Conservation (phyloP, 345 rosid species). For the Moricandia arvensis region DNA sequence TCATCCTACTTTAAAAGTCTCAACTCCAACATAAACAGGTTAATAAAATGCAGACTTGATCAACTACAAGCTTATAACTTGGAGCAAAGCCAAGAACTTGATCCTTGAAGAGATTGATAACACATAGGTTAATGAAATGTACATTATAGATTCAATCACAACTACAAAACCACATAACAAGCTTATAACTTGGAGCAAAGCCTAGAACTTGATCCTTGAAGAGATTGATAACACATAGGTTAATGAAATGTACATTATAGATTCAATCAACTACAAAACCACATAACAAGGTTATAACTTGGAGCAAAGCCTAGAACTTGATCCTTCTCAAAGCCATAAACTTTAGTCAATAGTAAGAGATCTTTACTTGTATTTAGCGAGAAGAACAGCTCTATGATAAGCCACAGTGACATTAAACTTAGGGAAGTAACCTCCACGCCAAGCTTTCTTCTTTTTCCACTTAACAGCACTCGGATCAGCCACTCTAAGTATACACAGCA, state of each 20-base stretch:
- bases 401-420: conserved; percentile 79
- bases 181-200: too few species aligned
- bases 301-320: not conserved
- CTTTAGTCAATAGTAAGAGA: not conserved
- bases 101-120: too few species aligned
- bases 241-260: not conserved
- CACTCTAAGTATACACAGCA: conserved; percentile 71
- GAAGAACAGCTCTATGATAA: conserved; percentile 90
- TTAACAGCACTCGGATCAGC: conserved; percentile 69
- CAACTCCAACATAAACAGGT: conserved; percentile 9
- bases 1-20: not conserved
- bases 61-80: too few species aligned
- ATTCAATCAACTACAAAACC: not conserved
- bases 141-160: not conserved
- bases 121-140: too few species aligned
- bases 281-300: not conserved
- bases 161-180: not conserved
- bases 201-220: too few species aligned
- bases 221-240: too few species aligned
- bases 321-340: not conserved
- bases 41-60: not conserved
- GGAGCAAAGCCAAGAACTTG: too few species aligned
- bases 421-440: conserved; percentile 95
- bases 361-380: conserved; percentile 69
- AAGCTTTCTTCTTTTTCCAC: conserved; percentile 93